Conservation (phyloP, 2,329 filamentous ascomycete genomes). For the Monilinia aucupariae region DNA sequence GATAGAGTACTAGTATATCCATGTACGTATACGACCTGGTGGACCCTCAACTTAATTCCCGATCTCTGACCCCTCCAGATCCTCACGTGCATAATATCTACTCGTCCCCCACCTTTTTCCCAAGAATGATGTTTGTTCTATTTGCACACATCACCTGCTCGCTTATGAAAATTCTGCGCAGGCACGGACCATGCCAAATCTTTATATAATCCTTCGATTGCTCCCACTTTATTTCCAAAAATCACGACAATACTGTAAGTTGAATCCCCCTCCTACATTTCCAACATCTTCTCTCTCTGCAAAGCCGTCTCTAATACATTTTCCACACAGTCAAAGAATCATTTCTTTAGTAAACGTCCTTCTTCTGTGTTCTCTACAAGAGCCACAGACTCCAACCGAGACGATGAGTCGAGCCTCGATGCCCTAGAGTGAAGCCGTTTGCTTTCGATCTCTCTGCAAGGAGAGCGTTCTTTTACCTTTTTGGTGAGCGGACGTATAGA, state of each 20-base stretch:
- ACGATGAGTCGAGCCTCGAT: slow-evolving; percentile 91
- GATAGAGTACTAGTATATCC: too few species aligned
- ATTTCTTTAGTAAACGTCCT: slow-evolving; percentile 94
- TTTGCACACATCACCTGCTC: neutral
- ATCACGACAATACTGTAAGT: slow-evolving; percentile 16
- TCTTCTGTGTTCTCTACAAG: slow-evolving; percentile 84
- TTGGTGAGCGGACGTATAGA: slow-evolving; percentile 60
- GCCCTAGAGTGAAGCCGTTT: slow-evolving; percentile 77
- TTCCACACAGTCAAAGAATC: slow-evolving; percentile 14
- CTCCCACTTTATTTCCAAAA: slow-evolving; percentile 5
- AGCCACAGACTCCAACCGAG: slow-evolving; percentile 94
- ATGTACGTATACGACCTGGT: too few species aligned
- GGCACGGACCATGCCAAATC: neutral
- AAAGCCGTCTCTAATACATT: neutral
- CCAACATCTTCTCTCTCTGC: too few species aligned
- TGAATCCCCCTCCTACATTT: neutral
- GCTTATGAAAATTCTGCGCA: neutral
- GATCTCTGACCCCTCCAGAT: too few species aligned
- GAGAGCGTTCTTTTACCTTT: neutral
- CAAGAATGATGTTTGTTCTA: neutral
- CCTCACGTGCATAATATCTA: neutral
- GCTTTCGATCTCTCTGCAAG: slow-evolving; percentile 48
- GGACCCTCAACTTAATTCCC: too few species aligned
- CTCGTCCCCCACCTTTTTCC: neutral
- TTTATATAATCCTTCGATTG: neutral